Evolutionary conservation across 768 basidiomycete species (phyloP).

Genomic region (Naganishia vaughanmartiniae): DNA sequence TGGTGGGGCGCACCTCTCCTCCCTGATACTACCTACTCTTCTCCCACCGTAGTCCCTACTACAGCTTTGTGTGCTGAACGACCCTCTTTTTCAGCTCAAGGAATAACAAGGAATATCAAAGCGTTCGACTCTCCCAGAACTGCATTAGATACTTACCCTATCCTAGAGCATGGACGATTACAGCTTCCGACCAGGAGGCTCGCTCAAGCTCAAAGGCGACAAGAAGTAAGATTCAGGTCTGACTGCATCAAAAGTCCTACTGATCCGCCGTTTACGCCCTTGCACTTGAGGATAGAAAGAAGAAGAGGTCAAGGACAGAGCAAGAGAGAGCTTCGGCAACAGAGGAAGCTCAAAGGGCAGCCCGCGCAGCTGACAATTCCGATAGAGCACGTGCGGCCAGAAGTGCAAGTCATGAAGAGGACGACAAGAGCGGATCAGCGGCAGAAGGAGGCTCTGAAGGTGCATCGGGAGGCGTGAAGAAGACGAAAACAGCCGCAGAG

Average conservation of each 20-base stretch:
- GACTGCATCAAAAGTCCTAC: not conserved
- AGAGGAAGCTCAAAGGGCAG: conserved; percentile 17
- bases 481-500: conserved; percentile 50
- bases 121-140: not conserved
- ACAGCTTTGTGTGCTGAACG: too few relatives aligned
- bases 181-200: conserved; percentile 43
- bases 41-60: too few relatives aligned
- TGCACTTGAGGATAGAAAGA: conserved; percentile 38
- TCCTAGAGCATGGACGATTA: conserved; percentile 36
- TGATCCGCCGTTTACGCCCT: not conserved
- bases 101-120: too few relatives aligned
- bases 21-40: too few relatives aligned
- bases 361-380: conserved; percentile 32
- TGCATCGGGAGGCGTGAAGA: conserved; percentile 19
- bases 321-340: conserved; percentile 33
- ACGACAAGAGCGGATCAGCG: conserved; percentile 23
- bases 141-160: not conserved
- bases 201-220: conserved; percentile 50
- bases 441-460: conserved; percentile 7
- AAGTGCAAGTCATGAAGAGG: conserved; percentile 10
- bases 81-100: too few relatives aligned
- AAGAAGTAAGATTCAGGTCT: conserved; percentile 43
- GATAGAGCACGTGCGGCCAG: conserved; percentile 24
- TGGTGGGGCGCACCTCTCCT: conserved; percentile 1
- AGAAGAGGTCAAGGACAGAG: conserved; percentile 45